Evolutionary conservation across 2,329 filamentous ascomycete genomes (phyloP), one percentile per base, ranked within the genome.

Genomic region (Colletotrichum spinosum): DNA sequence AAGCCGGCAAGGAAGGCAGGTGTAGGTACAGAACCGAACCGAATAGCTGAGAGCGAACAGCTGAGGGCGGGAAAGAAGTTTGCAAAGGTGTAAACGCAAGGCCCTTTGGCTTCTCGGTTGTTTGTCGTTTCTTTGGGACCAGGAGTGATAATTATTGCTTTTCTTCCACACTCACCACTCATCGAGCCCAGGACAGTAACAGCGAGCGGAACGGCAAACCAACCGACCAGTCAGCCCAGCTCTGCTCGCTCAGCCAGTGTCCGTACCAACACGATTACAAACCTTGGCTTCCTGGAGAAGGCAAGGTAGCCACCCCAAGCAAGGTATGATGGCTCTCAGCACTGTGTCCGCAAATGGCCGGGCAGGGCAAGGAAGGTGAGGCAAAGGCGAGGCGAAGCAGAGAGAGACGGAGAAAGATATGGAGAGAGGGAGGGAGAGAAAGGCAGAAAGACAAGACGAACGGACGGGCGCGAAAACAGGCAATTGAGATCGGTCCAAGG

Each of bases 111-210:
- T 57, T 52, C 58, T 65, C 60, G 64, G 59, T 65, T 65, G 62
- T 65, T 65, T 65, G 57, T 56, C 58, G 57, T 56, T 52, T 34
- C 49, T 60, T 38, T 52, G 52, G 62, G n/a, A 56, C 62, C 62
- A 52, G 57, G 52, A 65, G 62, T 62, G 58, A 65, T 62, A 50
- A 67, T 64, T 67, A 67, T 67, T 67, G 64, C 64, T 67, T 64
- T 67, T 67, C 64, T 55, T 42, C 64, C 46, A 44, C 41, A 25
- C 25, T 25, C 25, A 25, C 25, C 25, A 25, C 25, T 25, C 25
- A 25, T 25, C 25, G 25, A 25, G 25, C 25, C 57, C 62, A 52
- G 48, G 56, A 46, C 57, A 54, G 25, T 25, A 25, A 25, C 25
- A 25, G 25, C 25, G 25, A 25, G 25, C 25, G 25, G 25, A 25